Conservation (phyloP, 2,329 filamentous ascomycete genomes). For the Lasiodiplodia sp. region DNA sequence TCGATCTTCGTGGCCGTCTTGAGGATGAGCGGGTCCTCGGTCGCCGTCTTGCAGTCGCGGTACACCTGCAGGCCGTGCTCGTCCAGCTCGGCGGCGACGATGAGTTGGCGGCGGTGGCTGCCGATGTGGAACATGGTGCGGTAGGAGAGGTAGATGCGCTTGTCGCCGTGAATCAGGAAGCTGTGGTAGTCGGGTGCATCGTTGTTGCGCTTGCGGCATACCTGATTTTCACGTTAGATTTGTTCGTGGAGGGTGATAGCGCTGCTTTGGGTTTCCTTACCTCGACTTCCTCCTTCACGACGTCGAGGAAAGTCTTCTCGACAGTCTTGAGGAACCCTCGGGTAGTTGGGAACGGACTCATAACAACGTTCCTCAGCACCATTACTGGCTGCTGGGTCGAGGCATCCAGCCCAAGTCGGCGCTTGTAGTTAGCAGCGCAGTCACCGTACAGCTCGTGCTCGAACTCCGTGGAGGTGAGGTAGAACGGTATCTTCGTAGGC, state of each 20-base stretch:
- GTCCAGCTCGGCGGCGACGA: constrained; percentile 43
- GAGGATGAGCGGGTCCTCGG: constrained; percentile 39
- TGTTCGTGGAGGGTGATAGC: rapidly evolving
- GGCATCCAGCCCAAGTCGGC: constrained; percentile 46
- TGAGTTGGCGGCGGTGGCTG: constrained; percentile 51
- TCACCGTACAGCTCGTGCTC: constrained; percentile 50
- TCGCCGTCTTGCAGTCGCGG: constrained; percentile 35
- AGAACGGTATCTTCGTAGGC: constrained; percentile 52
- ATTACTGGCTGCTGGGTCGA: constrained; percentile 48
- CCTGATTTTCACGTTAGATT: background rate
- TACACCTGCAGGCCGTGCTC: constrained; percentile 35
- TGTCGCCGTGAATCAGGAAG: constrained; percentile 50
- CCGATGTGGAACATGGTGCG: constrained; percentile 51
- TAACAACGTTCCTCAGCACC: constrained; percentile 58
- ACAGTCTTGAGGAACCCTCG: constrained; percentile 50
- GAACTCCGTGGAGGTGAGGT: constrained; percentile 56
- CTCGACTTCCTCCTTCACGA: constrained; percentile 40
- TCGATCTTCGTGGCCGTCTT: constrained; percentile 38
- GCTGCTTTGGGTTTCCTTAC: background rate
- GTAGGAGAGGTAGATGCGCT: constrained; percentile 46
- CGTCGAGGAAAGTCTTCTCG: constrained; percentile 42
- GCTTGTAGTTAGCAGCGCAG: constrained; percentile 53
- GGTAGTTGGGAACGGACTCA: constrained; percentile 55
- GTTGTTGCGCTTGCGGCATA: constrained; percentile 45
- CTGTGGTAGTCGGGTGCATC: constrained; percentile 44